Evolutionary conservation across 208 protist genomes (phyloP).

Genomic region (Willaertia magna): DNA sequence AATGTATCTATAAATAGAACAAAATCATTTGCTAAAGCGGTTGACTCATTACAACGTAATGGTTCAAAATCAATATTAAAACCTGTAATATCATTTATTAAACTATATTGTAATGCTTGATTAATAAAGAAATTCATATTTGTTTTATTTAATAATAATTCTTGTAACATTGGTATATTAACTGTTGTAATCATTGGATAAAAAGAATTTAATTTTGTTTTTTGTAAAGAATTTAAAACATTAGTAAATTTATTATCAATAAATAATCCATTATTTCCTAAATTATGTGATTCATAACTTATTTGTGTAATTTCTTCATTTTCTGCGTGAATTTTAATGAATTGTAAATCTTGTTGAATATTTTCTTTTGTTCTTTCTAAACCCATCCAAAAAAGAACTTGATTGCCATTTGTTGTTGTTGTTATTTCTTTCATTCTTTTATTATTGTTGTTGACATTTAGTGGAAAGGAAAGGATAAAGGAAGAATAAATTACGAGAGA

Average conservation of each 20-base stretch:
- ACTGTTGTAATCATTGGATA: not conserved
- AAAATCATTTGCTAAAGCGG: not conserved
- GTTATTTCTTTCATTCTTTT: too few species aligned
- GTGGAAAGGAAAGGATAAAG: too few species aligned
- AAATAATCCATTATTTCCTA: not conserved
- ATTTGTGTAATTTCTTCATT: not conserved
- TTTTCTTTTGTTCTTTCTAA: not conserved
- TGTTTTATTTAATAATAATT: not conserved
- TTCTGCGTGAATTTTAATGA: not conserved
- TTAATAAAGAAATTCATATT: not conserved
- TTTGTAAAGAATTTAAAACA: not conserved
- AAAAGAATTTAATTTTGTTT: not conserved
- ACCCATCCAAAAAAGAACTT: not conserved
- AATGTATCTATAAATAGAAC: not conserved
- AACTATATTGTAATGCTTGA: not conserved
- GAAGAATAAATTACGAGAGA: too few species aligned
- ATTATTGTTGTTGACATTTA: too few species aligned
- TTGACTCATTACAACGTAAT: not conserved
- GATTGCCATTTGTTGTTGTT: too few species aligned
- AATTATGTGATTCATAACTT: not conserved
- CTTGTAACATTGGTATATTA: not conserved
- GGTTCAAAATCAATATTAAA: not conserved
- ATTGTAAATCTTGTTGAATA: not conserved
- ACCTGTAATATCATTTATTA: not conserved
- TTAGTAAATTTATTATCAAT: not conserved